phyloP scores from a whole-genome alignment of 1,284 basidiomycete genomes.

The Papiliotrema flavescens region DNA sequence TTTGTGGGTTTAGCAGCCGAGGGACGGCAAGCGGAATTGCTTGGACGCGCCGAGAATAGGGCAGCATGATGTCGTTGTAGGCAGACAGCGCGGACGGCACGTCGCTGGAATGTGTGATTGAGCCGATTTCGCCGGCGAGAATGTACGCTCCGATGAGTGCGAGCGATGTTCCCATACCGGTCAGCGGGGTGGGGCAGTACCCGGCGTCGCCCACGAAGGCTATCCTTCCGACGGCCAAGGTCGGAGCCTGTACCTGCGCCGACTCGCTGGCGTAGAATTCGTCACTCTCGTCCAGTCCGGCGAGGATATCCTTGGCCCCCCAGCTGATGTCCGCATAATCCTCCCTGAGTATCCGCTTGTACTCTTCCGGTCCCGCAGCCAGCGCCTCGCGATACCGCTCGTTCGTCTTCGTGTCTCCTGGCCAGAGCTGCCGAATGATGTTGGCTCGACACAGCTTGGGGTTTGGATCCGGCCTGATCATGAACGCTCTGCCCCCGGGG shows the following conservation, averaged over 20 bases:
- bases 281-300: constrained; percentile 5
- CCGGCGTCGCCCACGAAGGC: constrained; percentile 29
- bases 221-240: constrained; percentile 13
- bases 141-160: constrained; percentile 26
- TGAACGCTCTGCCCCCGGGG: neutral
- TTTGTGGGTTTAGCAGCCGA: too few species aligned
- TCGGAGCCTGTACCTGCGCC: constrained; percentile 12
- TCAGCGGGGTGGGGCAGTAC: constrained; percentile 22
- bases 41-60: too few species aligned
- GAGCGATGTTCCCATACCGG: constrained; percentile 26
- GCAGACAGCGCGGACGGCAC: too few species aligned
- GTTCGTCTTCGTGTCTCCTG: neutral
- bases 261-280: constrained; percentile 28
- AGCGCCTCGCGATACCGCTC: neutral
- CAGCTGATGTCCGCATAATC: neutral
- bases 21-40: too few species aligned
- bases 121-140: constrained; percentile 24
- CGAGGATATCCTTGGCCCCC: neutral
- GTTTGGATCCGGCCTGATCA: constrained; percentile 9
- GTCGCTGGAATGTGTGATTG: neutral
- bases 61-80: too few species aligned
- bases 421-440: neutral
- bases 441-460: neutral
- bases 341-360: neutral
- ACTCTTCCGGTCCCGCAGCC: neutral